Evolutionary conservation across 805 yeast species (phyloP), one percentile per base, ranked within the genome.

Genomic region (Nematodospora valgi): DNA sequence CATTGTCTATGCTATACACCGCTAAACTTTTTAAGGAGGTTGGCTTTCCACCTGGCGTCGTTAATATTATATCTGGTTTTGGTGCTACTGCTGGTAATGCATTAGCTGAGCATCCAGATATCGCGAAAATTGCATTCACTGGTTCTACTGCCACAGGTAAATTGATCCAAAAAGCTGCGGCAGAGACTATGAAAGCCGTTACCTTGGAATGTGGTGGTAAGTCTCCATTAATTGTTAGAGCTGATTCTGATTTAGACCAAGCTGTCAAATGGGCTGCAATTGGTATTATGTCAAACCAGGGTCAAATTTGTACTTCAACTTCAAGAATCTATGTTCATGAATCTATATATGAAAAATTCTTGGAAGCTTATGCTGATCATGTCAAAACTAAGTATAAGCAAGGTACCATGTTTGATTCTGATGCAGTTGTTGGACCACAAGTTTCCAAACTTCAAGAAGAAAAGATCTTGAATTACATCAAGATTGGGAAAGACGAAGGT

Each of bases 31-130:
- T 78, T 48, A 64, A 65, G 48, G 66, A 74, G 45, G 87, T 83
- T 10, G 91, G 88, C 2, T 75, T 83, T 64, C 91, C 89, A 27
- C 71, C 85, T 6, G 91, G 89, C 42, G 84, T 79, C 20, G 72
- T 82, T 45, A 84, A 83, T 62, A 75, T 86, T 31, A 58, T 84
- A 39, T 72, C 81, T 33, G 95, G 86, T 2, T 72, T 61, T 46
- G 95, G 95, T 35, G 58, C 72, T 29, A 72, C 64, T 37, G 85
- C 86, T 5, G 95, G 95, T 35, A 69, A 75, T 38, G 78, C 79
- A 1, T 58, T 86, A 45, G 78, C 87, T 3, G 43, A 62, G 8
- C 93, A 83, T 59, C 55, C 64, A 40, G 78, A 68, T 32, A 66
- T 78, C 38, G 74, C 70, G 48, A 78, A 78, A 51, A 62, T 78